Percentiles rank a stretch among this genome's conserved stretches.
Evolutionary conservation across 768 basidiomycete genomes (phyloP).

Genomic region (Amanita phalloides): DNA sequence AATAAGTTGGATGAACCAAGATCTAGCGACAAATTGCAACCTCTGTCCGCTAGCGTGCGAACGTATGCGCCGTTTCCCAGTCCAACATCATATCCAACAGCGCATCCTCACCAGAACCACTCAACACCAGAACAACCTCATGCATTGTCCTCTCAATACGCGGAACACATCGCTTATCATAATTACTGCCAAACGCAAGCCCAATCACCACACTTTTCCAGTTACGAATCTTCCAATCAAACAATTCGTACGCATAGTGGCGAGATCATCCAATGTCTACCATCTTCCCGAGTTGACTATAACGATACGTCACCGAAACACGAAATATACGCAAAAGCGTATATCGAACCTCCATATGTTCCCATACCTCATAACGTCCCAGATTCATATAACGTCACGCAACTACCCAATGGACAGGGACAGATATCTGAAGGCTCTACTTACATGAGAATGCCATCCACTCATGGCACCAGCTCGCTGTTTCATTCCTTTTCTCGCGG

Average conservation of each 20-base stretch:
- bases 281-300: not conserved
- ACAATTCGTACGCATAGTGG: not conserved
- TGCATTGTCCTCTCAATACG: not conserved
- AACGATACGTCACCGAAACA: not conserved
- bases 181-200: not conserved
- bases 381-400: not conserved
- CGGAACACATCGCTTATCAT: not conserved
- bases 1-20: conserved; percentile 30
- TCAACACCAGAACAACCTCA: not conserved
- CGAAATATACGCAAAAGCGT: not conserved
- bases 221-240: not conserved
- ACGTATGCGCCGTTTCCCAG: conserved; percentile 30
- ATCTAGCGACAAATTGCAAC: conserved; percentile 17
- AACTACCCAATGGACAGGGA: not conserved
- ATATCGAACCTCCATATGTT: not conserved
- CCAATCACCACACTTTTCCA: not conserved
- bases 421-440: not conserved
- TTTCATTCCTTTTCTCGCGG: not conserved
- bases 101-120: not conserved
- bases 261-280: not conserved
- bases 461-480: not conserved
- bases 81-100: conserved; percentile 1
- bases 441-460: not conserved
- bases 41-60: conserved; percentile 19
- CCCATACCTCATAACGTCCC: not conserved